phyloP scores from a whole-genome alignment of 2,329 filamentous ascomycete species.

The Orbilia ellipsospora region DNA sequence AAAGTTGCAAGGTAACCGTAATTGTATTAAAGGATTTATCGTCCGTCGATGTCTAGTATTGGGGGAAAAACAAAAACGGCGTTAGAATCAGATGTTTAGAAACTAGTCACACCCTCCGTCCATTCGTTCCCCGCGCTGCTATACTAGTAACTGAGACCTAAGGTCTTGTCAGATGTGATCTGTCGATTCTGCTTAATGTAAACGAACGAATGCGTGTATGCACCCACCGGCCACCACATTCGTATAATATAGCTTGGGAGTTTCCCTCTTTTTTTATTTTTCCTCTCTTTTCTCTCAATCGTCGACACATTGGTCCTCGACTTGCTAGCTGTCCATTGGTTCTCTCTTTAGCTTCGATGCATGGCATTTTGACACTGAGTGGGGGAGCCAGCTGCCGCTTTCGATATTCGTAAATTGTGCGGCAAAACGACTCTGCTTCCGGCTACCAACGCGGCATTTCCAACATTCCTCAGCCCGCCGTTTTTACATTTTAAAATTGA shows the following conservation, averaged over 20 bases:
- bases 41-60: slow-evolving; percentile 2
- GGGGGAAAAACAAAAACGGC: slow-evolving; percentile 4
- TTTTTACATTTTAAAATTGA: not conserved
- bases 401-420: slow-evolving; percentile 15
- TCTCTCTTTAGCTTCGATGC: slow-evolving; percentile 20
- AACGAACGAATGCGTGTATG: slow-evolving; percentile 28
- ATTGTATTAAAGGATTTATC: not conserved
- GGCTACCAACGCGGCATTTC: slow-evolving; percentile 14
- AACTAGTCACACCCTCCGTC: slow-evolving; percentile 5
- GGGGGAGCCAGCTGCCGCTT: slow-evolving; percentile 27
- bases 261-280: slow-evolving; percentile 13
- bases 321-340: slow-evolving; percentile 4
- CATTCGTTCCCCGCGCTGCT: not conserved
- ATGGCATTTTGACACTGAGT: slow-evolving; percentile 29
- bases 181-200: not conserved
- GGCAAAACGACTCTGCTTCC: slow-evolving; percentile 13
- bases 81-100: slow-evolving; percentile 42
- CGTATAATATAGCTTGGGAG: slow-evolving; percentile 19
- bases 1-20: slow-evolving; percentile 9
- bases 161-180: not conserved
- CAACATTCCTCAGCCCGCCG: slow-evolving; percentile 7
- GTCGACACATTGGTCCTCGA: slow-evolving; percentile 3
- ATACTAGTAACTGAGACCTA: not conserved
- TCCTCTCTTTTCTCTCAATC: slow-evolving; percentile 12
- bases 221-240: slow-evolving; percentile 9